Conservation (phyloP, 1,284 basidiomycete genomes). For the Psilocybe mexicana region DNA sequence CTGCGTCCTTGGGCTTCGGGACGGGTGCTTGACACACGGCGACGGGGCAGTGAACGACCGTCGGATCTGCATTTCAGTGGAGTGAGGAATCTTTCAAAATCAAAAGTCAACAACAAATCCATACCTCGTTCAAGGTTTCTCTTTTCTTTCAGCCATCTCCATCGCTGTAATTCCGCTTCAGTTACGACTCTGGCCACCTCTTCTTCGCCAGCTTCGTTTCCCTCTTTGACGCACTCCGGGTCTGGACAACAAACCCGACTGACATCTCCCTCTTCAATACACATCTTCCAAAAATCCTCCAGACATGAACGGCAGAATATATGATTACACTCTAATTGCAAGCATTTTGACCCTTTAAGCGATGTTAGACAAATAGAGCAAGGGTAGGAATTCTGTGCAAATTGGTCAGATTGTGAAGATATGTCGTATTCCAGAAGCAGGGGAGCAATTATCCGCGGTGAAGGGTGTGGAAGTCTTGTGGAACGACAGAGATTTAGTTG, state of each 20-base stretch:
- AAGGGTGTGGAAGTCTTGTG: constrained; percentile 53
- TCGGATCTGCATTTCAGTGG: constrained; percentile 55
- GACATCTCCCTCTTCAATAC: constrained; percentile 73
- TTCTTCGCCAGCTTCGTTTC: constrained; percentile 63
- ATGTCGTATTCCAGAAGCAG: constrained; percentile 51
- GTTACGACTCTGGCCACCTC: constrained; percentile 71
- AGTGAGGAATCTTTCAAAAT: neutral
- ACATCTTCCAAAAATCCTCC: constrained; percentile 72
- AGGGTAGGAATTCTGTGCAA: constrained; percentile 59
- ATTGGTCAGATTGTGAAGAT: constrained; percentile 46
- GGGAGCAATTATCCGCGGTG: constrained; percentile 51
- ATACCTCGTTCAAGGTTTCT: constrained; percentile 65
- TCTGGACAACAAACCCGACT: constrained; percentile 73
- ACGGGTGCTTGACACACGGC: constrained; percentile 71
- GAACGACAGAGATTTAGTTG: constrained; percentile 24
- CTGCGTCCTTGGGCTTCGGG: constrained; percentile 44
- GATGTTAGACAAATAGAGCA: constrained; percentile 74
- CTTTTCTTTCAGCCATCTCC: constrained; percentile 75
- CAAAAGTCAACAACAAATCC: constrained; percentile 12
- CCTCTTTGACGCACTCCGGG: constrained; percentile 68
- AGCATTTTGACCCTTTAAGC: constrained; percentile 67
- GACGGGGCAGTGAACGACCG: constrained; percentile 75
- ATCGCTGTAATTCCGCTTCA: constrained; percentile 61
- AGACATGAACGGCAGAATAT: constrained; percentile 76
- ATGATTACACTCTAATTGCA: constrained; percentile 66